Base-by-base conservation (phyloP, 768 basidiomycete species). In the Amanita jacksonii region DNA sequence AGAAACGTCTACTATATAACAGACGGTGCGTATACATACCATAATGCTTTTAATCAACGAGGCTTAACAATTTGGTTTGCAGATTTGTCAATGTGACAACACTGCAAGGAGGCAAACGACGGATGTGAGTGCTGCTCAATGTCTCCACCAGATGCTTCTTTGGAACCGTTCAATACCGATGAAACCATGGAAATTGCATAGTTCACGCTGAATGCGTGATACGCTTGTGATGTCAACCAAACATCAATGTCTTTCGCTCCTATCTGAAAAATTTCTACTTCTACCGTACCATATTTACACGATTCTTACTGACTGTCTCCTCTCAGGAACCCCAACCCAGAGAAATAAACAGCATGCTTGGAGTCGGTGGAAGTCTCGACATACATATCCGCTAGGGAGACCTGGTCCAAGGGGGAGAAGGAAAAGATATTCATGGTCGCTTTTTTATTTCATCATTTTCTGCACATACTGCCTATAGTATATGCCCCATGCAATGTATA, bases 241-340 rank as follows among this genome's bases (percentile, higher is more conserved):
- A 53, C 81, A 88, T 87, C 84, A 77, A 77, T 63, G 89, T 96
- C 91, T 93, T 93, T 93, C 91, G 90, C 91, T 93, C 89, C 90
- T 93, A 93, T 93, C 89, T 93, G 91, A 93, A n/a, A n/a, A 64
- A 57, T 42, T 50, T 46, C 52, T 44, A 54, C 42, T 49, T 47
- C 42, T 46, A 47, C 45, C 41, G 34, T 35, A n/a, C n/a, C n/a
- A n/a, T n/a, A n/a, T 51, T 27, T 52, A 23, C 33, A 30, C n/a
- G 35, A 41, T 47, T 43, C 23, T 13, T n/a, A 34, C 47, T 43
- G 8, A 35, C 24, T 15, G 7, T 12, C 46, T 41, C 13, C 38
- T 48, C 38, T 24, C 54, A 79, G 77, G 77, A 79, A 79, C 65
- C 68, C 73, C 57, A 77, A 77, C 65, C 75, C 77, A 52, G 76